These are phyloP conservation scores for Climacium dendroides DNA, from an alignment of 225 moss, liverwort and hornwort species.

Conservation along the genomic window DNA sequence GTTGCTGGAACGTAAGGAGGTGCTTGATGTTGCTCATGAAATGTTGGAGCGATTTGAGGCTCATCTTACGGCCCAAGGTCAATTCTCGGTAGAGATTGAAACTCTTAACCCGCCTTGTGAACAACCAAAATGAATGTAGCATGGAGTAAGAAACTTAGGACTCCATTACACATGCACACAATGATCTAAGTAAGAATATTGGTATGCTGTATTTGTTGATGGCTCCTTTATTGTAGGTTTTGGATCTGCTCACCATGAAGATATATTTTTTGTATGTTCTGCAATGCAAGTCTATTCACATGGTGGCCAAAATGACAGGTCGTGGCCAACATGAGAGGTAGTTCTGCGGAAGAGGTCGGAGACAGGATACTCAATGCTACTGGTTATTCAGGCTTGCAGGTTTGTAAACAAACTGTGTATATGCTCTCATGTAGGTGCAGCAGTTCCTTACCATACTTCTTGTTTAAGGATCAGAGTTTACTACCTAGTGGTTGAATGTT, in stretches of 20 bases:
- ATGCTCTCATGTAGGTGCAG: background rate
- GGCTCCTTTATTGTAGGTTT: background rate
- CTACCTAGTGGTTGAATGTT: background rate
- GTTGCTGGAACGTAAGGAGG: conserved; percentile 58
- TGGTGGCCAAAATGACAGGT: conserved; percentile 24
- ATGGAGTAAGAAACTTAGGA: background rate
- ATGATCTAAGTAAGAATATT: background rate
- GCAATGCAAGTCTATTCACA: background rate
- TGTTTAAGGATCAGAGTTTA: background rate
- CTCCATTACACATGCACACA: background rate
- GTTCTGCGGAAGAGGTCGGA: conserved; percentile 72
- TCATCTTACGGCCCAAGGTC: conserved; percentile 76
- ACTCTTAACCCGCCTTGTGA: background rate
- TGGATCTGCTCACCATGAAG: background rate
- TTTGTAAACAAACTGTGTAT: background rate
- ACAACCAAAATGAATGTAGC: background rate
- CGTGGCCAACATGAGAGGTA: conserved; percentile 84
- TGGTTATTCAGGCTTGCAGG: conserved; percentile 67
- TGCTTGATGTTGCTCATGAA: conserved; percentile 77
- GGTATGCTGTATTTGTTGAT: background rate
- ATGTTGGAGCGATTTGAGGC: conserved; percentile 97
- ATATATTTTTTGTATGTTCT: background rate
- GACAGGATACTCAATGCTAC: conserved; percentile 39
- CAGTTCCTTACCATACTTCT: background rate
- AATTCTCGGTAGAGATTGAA: conserved; percentile 50